These are phyloP conservation scores for Adenanthera pavonina DNA, from an alignment of 306 rosid species.

Conservation along the genomic window DNA sequence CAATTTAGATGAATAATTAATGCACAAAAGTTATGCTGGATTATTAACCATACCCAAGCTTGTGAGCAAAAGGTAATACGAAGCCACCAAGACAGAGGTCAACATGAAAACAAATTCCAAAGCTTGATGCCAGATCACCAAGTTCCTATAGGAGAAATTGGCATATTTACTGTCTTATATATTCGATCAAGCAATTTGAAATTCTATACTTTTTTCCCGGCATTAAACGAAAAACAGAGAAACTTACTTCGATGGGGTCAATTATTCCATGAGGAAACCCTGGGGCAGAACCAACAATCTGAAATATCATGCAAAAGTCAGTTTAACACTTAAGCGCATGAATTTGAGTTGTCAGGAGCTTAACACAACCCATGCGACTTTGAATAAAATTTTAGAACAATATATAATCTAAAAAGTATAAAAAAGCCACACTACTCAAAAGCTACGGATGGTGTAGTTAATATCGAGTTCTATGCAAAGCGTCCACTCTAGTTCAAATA, in stretches of 20 bases:
- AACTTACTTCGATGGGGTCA: conserved; percentile 87
- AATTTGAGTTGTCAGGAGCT: conserved; percentile 35
- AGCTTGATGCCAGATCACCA: conserved; percentile 82
- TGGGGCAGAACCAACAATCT: conserved; percentile 99
- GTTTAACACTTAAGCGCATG: conserved; percentile 41
- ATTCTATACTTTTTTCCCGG: conserved; percentile 6
- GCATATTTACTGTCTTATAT: conserved; percentile 36
- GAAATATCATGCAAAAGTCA: conserved; percentile 43
- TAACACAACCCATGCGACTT: conserved; percentile 16
- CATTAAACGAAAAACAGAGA: conserved; percentile 16
- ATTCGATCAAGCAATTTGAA: conserved; percentile 36
- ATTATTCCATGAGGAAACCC: conserved; percentile 97
- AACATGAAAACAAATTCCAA: conserved; percentile 85
- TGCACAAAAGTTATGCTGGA: conserved; percentile 32
- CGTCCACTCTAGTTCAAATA: neutral
- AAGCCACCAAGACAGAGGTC: conserved; percentile 98
- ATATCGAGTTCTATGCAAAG: too few species aligned
- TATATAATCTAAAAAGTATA: too few species aligned
- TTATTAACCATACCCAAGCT: conserved; percentile 74
- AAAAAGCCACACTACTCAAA: too few species aligned
- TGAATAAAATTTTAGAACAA: neutral
- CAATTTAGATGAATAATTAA: conserved; percentile 27
- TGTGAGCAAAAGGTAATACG: conserved; percentile 88
- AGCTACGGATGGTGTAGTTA: too few species aligned
- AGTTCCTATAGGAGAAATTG: conserved; percentile 71